Conservation (phyloP, 768 basidiomycete genomes). For the Multifurca ochricompacta region DNA sequence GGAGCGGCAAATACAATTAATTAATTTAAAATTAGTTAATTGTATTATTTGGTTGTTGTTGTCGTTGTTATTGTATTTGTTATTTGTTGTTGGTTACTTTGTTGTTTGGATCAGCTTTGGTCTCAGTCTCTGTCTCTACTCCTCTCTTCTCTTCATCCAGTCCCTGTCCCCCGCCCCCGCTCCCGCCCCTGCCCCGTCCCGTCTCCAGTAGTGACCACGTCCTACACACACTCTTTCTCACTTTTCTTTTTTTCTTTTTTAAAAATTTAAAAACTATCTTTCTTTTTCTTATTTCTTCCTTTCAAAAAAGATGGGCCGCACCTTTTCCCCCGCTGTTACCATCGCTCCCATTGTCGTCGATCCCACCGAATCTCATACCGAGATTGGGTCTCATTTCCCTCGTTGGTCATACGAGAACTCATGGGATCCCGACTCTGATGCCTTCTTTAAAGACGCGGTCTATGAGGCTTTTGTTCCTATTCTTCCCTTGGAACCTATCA, state of each 20-base stretch:
- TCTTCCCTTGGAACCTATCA: slow-evolving; percentile 15
- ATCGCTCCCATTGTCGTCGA: slow-evolving; percentile 10
- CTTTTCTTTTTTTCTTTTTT: slow-evolving; percentile 4
- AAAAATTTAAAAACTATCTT: too few species aligned
- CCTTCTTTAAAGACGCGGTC: slow-evolving; percentile 22
- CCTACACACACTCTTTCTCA: slow-evolving; percentile 9
- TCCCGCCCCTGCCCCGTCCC: too few species aligned
- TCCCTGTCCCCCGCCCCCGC: too few species aligned
- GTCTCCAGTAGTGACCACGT: slow-evolving; percentile 1
- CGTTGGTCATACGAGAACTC: slow-evolving; percentile 21
- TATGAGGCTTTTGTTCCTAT: slow-evolving; percentile 17
- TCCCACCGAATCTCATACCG: slow-evolving; percentile 12
- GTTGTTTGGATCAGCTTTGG: too few species aligned
- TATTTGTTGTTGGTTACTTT: not conserved
- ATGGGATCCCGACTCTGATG: slow-evolving; percentile 22
- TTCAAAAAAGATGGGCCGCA: slow-evolving; percentile 19
- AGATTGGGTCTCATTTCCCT: slow-evolving; percentile 7
- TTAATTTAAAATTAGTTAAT: too few species aligned
- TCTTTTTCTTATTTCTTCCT: not conserved
- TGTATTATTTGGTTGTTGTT: too few species aligned
- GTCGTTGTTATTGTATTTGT: not conserved
- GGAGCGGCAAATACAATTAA: too few species aligned
- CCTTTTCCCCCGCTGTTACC: slow-evolving; percentile 9
- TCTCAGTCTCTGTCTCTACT: too few species aligned
- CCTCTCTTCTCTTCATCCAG: not conserved